phyloP scores from a whole-genome alignment of 192 early-diverging fungal species.

The Dissophora globulifera region DNA sequence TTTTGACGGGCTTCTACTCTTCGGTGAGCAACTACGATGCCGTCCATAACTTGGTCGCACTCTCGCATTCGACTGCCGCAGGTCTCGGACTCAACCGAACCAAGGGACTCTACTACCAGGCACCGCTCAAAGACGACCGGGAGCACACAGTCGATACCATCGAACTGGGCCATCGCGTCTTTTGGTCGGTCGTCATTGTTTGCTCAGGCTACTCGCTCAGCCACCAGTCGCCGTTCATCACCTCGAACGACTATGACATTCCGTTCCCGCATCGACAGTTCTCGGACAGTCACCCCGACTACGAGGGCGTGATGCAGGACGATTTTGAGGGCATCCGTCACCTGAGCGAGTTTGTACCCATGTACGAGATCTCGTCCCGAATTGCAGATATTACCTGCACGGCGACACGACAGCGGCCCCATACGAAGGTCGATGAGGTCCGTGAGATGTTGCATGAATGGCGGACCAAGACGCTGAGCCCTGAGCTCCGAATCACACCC shows the following conservation, averaged over 20 bases:
- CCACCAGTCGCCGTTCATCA: conserved; percentile 51
- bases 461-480: conserved; percentile 24
- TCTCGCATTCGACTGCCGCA: conserved; percentile 34
- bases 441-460: conserved; percentile 27
- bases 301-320: conserved; percentile 21
- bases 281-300: conserved; percentile 23
- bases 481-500: conserved; percentile 26
- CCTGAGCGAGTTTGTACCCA: conserved; percentile 31
- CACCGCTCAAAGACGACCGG: not conserved
- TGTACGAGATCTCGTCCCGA: conserved; percentile 41
- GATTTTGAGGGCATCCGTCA: conserved; percentile 47
- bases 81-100: conserved; percentile 16
- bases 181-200: conserved; percentile 50
- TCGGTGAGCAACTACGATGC: conserved; percentile 41
- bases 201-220: conserved; percentile 47
- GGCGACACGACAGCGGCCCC: conserved; percentile 33
- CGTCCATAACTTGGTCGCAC: conserved; percentile 46
- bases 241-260: conserved; percentile 47
- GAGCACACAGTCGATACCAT: conserved; percentile 20
- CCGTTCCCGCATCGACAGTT: conserved; percentile 17
- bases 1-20: conserved; percentile 46
- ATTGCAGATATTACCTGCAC: conserved; percentile 48
- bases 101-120: conserved; percentile 42
- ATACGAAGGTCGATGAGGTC: conserved; percentile 42
- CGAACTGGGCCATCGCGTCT: conserved; percentile 38